A percentile compares a stretch with the other conserved stretches of the same genome.
Conservation (phyloP, 1,284 basidiomycete species). For the Chondrostereum purpureum region DNA sequence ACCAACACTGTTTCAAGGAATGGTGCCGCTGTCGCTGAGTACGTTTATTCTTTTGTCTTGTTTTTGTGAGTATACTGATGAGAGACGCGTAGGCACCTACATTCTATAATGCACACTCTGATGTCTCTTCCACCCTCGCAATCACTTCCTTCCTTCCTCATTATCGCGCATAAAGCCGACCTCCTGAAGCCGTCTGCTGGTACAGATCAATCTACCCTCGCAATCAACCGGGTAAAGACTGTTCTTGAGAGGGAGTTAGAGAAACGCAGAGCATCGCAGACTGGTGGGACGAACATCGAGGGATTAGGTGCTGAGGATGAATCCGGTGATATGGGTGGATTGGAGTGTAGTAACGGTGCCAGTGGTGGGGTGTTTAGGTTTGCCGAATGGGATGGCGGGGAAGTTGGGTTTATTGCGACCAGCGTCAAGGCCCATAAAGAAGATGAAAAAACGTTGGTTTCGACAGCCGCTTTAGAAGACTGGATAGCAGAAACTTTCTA, state of each 20-base stretch:
- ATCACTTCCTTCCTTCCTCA: slow-evolving; percentile 47
- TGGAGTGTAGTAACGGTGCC: slow-evolving; percentile 47
- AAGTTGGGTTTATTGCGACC: slow-evolving; percentile 57
- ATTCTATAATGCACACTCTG: slow-evolving; percentile 61
- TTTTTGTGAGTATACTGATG: slow-evolving; percentile 2
- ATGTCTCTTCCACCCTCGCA: slow-evolving; percentile 66
- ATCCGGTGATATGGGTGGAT: slow-evolving; percentile 50
- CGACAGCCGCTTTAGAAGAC: background rate
- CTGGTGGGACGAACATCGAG: slow-evolving; percentile 61
- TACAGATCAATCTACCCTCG: slow-evolving; percentile 43
- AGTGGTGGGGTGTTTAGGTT: slow-evolving; percentile 56
- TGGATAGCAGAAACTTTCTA: slow-evolving; percentile 16
- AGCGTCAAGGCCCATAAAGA: slow-evolving; percentile 35
- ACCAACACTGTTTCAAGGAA: slow-evolving; percentile 69
- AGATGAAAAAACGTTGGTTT: background rate
- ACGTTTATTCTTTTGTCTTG: no score
- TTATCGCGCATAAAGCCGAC: slow-evolving; percentile 73
- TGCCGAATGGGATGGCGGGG: slow-evolving; percentile 74
- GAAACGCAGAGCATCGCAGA: slow-evolving; percentile 58
- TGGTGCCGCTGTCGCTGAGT: slow-evolving; percentile 71
- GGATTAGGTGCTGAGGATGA: slow-evolving; percentile 61
- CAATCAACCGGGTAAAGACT: slow-evolving; percentile 60
- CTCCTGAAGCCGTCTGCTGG: slow-evolving; percentile 47
- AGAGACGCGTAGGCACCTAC: slow-evolving; percentile 50
- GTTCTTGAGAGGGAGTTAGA: slow-evolving; percentile 78